phyloP scores from a whole-genome alignment of 1,284 basidiomycete species.

The Athelia sp. region DNA sequence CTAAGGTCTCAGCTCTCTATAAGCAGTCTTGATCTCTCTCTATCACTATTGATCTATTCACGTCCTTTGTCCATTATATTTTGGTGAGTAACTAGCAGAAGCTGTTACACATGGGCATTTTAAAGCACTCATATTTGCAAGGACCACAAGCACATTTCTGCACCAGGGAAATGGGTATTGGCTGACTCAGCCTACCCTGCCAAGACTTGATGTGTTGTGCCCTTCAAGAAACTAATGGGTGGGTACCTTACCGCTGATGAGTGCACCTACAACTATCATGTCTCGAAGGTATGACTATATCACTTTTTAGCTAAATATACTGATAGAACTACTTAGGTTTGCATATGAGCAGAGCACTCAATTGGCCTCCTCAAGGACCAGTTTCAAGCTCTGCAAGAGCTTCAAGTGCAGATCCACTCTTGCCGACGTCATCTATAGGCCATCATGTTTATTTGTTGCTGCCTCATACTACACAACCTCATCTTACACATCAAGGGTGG shows the following conservation, averaged over 20 bases:
- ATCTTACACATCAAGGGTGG: conserved; percentile 8
- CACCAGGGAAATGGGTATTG: too few relatives aligned
- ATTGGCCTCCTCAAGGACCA: conserved; percentile 11
- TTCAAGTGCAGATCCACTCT: conserved; percentile 9
- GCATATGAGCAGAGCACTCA: conserved; percentile 8
- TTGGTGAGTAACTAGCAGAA: too few relatives aligned
- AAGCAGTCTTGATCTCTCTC: too few relatives aligned
- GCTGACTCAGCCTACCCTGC: too few relatives aligned
- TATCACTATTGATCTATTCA: too few relatives aligned
- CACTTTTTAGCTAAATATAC: too few relatives aligned
- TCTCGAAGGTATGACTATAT: neutral
- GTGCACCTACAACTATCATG: conserved; percentile 1
- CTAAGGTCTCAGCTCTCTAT: too few relatives aligned
- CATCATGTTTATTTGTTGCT: conserved; percentile 10
- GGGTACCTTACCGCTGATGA: neutral
- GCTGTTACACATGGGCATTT: too few relatives aligned
- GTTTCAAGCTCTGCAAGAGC: conserved; percentile 11
- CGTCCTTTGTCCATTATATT: too few relatives aligned
- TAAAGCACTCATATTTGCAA: too few relatives aligned
- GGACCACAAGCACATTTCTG: too few relatives aligned
- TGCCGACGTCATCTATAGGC: conserved; percentile 10
- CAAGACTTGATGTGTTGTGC: conserved; percentile 1
- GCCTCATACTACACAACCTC: conserved; percentile 13
- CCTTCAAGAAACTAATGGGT: conserved; percentile 3
- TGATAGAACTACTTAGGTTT: neutral